Percentiles rank a stretch among this genome's conserved stretches.
These are phyloP conservation scores for Mangifera indica DNA, from an alignment of 345 rosid genomes.

Conservation along the genomic window DNA sequence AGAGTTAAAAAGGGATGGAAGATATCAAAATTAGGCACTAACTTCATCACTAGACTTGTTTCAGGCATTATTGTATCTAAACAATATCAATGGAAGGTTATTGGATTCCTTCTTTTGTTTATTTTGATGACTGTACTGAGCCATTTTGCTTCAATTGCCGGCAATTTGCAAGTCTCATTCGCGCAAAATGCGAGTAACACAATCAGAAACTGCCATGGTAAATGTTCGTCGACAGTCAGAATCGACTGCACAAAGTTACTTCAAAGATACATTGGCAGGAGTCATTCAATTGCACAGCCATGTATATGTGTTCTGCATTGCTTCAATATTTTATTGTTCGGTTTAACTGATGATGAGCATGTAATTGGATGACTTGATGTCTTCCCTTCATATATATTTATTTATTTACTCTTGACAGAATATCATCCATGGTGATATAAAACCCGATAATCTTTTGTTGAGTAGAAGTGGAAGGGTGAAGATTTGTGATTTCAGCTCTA, in stretches of 20 bases:
- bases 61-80: constrained; percentile 10
- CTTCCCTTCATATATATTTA: neutral
- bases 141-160: neutral
- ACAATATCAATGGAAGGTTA: constrained; percentile 9
- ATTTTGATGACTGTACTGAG: neutral
- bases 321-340: neutral
- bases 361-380: too few species aligned
- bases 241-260: constrained; percentile 3
- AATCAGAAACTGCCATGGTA: constrained; percentile 11
- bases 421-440: constrained; percentile 11
- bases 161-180: constrained; percentile 2
- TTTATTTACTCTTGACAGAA: neutral
- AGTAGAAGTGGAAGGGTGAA: constrained; percentile 17
- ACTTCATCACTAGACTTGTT: neutral
- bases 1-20: too few species aligned
- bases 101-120: too few species aligned
- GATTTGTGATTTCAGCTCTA: constrained; percentile 21
- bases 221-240: constrained; percentile 11
- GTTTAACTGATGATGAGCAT: neutral
- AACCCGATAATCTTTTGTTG: constrained; percentile 20
- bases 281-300: constrained; percentile 10
- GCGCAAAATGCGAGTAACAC: neutral
- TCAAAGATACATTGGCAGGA: constrained; percentile 9
- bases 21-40: too few species aligned
- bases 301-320: neutral